Evolutionary conservation across 2,329 filamentous ascomycete genomes (phyloP), one percentile per base, ranked within the genome.

Genomic region (Ophiobolus disseminans): DNA sequence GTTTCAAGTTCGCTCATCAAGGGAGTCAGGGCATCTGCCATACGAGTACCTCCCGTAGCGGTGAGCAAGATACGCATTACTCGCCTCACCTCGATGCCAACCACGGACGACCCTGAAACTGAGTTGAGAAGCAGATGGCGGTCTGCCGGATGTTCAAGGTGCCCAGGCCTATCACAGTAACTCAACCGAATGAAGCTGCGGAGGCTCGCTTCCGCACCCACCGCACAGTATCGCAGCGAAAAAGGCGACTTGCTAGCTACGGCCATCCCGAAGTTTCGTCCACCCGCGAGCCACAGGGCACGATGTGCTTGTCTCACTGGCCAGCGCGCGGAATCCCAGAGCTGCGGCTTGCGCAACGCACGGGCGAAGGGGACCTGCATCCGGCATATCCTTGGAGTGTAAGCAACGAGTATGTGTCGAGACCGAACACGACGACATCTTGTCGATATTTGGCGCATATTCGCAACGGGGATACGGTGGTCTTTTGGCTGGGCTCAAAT

Each of bases 131-230:
- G 45, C 37, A 45, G n/a, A 48, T 47, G 55, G 62, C 62, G 58
- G 62, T 62, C 58, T 57, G 51, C 50, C 50, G 55, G 53, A 55
- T 48, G 53, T 53, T n/a, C n/a, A 60, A 63, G 55, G 57, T 61
- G 48, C 48, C 39, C 46, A 57, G 57, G 38, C 52, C 47, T 55
- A 46, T 57, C 52, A 49, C 50, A 54, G 34, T 45, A 48, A 52
- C 42, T 28, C 46, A 39, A 52, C 45, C 50, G 28, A 14, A 59
- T 52, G 28, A 48, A 61, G 59, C 41, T 46, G 45, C 62, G 60
- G 63, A 63, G 59, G 35, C 34, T 25, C 50, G 48, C 49, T 59
- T 63, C 58, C 58, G 62, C 53, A 53, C 37, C 53, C n/a, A 38
- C 3, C 13, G n/a, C n/a, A 10, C 16, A 11, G 16, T 16, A n/a